These are phyloP conservation scores for Cyclotella kingstonii DNA, from an alignment of 108 stramenopile species.

Conservation along the genomic window DNA sequence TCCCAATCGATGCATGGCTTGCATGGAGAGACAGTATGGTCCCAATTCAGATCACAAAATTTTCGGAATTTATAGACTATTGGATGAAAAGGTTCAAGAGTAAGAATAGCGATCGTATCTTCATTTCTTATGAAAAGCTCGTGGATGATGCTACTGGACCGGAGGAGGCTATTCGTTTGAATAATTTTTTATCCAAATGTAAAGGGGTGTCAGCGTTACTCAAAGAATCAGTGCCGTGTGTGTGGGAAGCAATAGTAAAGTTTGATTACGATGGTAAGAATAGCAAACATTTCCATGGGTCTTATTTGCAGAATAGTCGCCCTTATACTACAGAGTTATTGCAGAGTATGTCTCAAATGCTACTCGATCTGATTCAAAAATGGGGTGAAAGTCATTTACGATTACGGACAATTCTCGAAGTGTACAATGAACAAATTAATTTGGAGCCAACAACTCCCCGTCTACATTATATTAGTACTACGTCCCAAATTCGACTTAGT, in stretches of 20 bases:
- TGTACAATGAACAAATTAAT: constrained; percentile 15
- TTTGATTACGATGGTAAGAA: constrained; percentile 13
- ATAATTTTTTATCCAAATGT: constrained; percentile 17
- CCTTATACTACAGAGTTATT: constrained; percentile 25
- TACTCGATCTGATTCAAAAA: constrained; percentile 24
- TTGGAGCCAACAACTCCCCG: constrained; percentile 4
- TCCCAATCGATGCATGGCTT: constrained; percentile 19
- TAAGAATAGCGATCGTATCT: constrained; percentile 23
- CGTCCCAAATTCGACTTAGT: neutral
- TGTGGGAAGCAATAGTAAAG: constrained; percentile 31
- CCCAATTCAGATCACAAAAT: constrained; percentile 23
- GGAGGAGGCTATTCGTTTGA: constrained; percentile 23
- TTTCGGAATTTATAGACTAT: constrained; percentile 23
- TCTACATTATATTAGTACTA: neutral
- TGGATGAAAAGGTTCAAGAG: constrained; percentile 33
- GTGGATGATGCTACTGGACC: constrained; percentile 21
- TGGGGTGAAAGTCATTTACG: constrained; percentile 27
- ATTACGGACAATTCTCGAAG: constrained; percentile 13
- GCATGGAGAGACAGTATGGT: constrained; percentile 33
- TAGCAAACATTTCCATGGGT: neutral
- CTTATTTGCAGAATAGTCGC: neutral
- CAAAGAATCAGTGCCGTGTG: constrained; percentile 26
- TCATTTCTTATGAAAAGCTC: constrained; percentile 20
- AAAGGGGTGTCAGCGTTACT: constrained; percentile 21
- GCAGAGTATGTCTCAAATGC: constrained; percentile 19